Evolutionary conservation across 805 yeast species (phyloP), one percentile per base, ranked within the genome.

Genomic region (Cyberlindnera sargentensis): DNA sequence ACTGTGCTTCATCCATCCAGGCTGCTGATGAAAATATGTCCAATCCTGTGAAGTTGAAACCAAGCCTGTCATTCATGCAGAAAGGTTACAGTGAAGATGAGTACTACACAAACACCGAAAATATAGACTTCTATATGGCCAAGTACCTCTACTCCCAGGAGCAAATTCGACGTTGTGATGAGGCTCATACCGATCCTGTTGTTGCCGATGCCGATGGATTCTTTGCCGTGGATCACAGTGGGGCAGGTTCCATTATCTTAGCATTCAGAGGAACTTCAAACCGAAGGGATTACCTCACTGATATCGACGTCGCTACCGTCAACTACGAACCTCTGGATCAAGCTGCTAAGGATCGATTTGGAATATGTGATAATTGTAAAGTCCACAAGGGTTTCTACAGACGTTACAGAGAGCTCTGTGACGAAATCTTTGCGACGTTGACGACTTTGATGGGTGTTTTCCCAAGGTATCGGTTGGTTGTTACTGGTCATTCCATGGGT

Each of bases 401-500:
- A 20, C 73, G 76, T 31, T 58, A 73, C 37, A 62, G 62, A 45
- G 68, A 66, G 11, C 67, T 77, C 45, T 63, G 68, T 37, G 61
- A 56, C 4, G 53, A 60, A 11, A 43, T 52, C 2, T 51, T 52
- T 29, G 42, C 47, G 8, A 35, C 47, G 0, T 58, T 81, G 4
- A 53, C 63, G 9, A 51, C 51, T 6, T 56, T 76, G 30, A 52
- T 62, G 28, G 48, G 60, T 2, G 51, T 62, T 8, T 62, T 74
- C 52, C 80, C 81, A 0, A 68, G 66, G 31, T 82, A 78, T 58
- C 56, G 64, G 26, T 46, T 83, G 7, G 70, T 76, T 1, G 67
- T 81, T 2, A 65, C 80, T 0, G 95, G 95, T 0, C 95, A 85
- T 61, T 85, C 95, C 0, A 61, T 84, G 44, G 89, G 89, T 3